phyloP scores from a whole-genome alignment of 2,329 filamentous ascomycete species.

The Allantophomopsis cytisporea region DNA sequence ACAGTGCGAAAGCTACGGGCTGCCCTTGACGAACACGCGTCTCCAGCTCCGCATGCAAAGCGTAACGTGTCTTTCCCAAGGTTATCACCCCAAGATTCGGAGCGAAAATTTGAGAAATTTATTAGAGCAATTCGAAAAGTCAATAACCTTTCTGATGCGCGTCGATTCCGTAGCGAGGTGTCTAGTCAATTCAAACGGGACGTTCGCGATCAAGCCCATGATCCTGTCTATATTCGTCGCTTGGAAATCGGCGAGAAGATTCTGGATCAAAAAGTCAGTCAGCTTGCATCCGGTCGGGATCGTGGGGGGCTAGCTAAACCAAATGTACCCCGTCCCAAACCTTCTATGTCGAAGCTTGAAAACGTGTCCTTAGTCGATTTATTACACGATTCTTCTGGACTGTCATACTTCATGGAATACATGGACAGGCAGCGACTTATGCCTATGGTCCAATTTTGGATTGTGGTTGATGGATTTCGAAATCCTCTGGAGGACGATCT shows the following conservation, averaged over 20 bases:
- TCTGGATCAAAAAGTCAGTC: constrained; percentile 77
- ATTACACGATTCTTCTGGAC: constrained; percentile 75
- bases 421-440: constrained; percentile 89
- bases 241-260: constrained; percentile 86
- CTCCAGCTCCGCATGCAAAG: constrained; percentile 54
- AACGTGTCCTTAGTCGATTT: constrained; percentile 71
- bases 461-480: constrained; percentile 91
- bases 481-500: constrained; percentile 84
- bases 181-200: constrained; percentile 85
- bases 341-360: constrained; percentile 47
- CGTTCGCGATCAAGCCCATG: constrained; percentile 62
- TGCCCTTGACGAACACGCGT: constrained; percentile 86
- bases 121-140: constrained; percentile 80
- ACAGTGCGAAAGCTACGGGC: constrained; percentile 86
- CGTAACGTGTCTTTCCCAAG: constrained; percentile 63
- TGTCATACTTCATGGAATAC: constrained; percentile 99
- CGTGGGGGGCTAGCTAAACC: constrained; percentile 8
- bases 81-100: constrained; percentile 69
- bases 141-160: constrained; percentile 83
- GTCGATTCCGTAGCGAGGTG: constrained; percentile 83
- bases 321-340: constrained; percentile 13
- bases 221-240: constrained; percentile 75
- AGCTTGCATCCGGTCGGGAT: constrained; percentile 57
- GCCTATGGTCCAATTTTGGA: constrained; percentile 92
- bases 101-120: constrained; percentile 89